Evolutionary conservation across 2,329 filamentous ascomycete genomes (phyloP), one percentile per base, ranked within the genome.

Genomic region (Aspergillus brasiliensis): DNA sequence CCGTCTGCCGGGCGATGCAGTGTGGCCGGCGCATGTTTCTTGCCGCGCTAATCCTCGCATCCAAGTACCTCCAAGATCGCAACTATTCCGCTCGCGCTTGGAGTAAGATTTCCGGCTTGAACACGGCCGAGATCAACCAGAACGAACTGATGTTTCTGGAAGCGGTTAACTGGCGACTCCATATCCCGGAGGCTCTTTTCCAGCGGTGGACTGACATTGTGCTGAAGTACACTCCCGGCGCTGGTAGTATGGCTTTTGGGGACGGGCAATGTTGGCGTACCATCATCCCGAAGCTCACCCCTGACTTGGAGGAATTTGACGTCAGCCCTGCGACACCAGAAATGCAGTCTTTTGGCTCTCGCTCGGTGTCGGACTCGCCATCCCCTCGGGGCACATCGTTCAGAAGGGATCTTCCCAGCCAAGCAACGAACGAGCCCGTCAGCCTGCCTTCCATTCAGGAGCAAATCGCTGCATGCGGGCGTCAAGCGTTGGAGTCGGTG

Each of bases 21-120:
- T 98, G 95, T 77, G 95, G 95, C 57, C 90, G 95, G 63, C 92
- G 95, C 71, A 98, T 98, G 94, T 98, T 99, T 75, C 84, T 99
- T 56, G 89, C 95, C 10, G 93, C 94, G 51, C 83, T 99, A 62
- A 98, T 99, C 66, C 83, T 99, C 58, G 95, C 95, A 2, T 98
- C 95, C 37, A 99, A 99, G 81, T 99, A 98, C 75, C 82, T 99
- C 49, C 95, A 99, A 78, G 95, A 99, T 75, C 89, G 94, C 68
- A 99, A 98, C 79, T 99, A 96, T 78, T 98, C 95, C 13, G 92
- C 95, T 51, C 89, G 94, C 58, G 95, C 95, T 44, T 99, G 95
- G 95, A 98, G 94, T 77, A 98, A 97, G 82, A 99, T 99, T 69
- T 98, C 95, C 17, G 95, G 95, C n/a, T 83, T 99, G 59, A 92